Percentiles rank a stretch among this genome's conserved stretches.
Evolutionary conservation across 345 rosid species (phyloP).

Genomic region (Eucalyptus regnans): DNA sequence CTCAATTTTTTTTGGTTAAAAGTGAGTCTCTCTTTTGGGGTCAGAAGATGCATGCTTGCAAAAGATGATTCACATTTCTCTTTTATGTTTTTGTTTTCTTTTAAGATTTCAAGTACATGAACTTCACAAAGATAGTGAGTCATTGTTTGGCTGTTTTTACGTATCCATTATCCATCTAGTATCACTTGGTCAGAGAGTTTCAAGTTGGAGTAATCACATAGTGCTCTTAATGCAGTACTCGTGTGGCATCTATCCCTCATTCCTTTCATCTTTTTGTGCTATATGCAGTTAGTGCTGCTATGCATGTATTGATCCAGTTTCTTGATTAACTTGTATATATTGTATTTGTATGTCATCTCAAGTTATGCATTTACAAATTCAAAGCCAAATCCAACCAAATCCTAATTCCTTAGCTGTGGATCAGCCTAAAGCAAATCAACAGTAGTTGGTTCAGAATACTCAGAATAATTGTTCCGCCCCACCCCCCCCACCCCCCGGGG

Average conservation of each 20-base stretch:
- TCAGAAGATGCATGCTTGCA: background rate
- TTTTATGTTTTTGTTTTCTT: background rate
- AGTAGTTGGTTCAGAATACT: slow-evolving; percentile 44
- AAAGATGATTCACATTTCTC: background rate
- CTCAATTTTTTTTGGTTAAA: background rate
- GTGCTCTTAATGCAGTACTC: background rate
- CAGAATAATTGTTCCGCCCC: slow-evolving; percentile 35
- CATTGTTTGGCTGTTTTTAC: background rate
- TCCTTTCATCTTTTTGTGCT: background rate
- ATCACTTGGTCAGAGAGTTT: background rate
- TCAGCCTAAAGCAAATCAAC: slow-evolving; percentile 62
- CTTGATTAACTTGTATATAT: background rate
- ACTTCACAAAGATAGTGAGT: background rate
- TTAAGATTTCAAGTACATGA: background rate
- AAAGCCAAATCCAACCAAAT: slow-evolving; percentile 45
- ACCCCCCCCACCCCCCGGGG: background rate
- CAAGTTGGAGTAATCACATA: background rate
- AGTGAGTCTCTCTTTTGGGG: background rate
- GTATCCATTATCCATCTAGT: background rate
- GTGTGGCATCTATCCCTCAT: background rate
- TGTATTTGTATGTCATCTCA: slow-evolving; percentile 5
- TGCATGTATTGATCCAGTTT: background rate
- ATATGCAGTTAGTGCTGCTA: background rate
- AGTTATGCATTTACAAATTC: slow-evolving; percentile 34
- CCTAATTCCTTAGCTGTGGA: slow-evolving; percentile 34